phyloP scores from a whole-genome alignment of 75 land plant genomes.

The Cupressus sempervirens region DNA sequence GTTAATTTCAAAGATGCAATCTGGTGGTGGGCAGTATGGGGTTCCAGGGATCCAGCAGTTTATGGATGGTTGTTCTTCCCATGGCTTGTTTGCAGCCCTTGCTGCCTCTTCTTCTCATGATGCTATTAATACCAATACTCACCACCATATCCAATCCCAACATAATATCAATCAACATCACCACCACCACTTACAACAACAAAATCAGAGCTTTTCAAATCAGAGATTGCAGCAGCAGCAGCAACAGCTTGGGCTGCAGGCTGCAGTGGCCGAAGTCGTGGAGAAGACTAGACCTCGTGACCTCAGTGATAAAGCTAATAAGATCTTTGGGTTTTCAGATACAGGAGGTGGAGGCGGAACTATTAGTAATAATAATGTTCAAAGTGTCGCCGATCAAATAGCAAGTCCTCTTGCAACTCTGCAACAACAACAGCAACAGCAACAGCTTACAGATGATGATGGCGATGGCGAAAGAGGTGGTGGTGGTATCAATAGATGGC shows the following conservation, averaged over 20 bases:
- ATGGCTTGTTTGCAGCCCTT: constrained; percentile 7
- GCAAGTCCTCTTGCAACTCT: not conserved
- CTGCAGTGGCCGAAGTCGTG: not conserved
- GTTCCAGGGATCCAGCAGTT: constrained; percentile 42
- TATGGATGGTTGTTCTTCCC: constrained; percentile 20
- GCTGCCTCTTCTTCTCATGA: not conserved
- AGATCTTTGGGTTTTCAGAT: not conserved
- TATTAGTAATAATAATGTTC: not conserved
- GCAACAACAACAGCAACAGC: not conserved
- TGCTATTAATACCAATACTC: not conserved
- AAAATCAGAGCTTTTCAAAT: constrained; percentile 9
- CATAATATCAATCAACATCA: not conserved
- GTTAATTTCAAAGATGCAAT: constrained; percentile 19
- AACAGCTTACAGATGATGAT: constrained; percentile 8
- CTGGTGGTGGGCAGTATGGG: constrained; percentile 20
- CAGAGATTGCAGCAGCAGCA: constrained; percentile 22
- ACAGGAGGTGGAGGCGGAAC: not conserved
- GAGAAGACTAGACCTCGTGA: not conserved
- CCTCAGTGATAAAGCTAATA: not conserved
- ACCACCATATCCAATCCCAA: constrained; percentile 10
- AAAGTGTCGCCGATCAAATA: not conserved
- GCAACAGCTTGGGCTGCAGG: constrained; percentile 14
- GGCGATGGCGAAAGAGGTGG: constrained; percentile 12
- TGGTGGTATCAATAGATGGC: constrained; percentile 17
- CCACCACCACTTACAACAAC: constrained; percentile 4